Conservation (phyloP, 768 basidiomycete genomes). For the Leccinum variicolor region DNA sequence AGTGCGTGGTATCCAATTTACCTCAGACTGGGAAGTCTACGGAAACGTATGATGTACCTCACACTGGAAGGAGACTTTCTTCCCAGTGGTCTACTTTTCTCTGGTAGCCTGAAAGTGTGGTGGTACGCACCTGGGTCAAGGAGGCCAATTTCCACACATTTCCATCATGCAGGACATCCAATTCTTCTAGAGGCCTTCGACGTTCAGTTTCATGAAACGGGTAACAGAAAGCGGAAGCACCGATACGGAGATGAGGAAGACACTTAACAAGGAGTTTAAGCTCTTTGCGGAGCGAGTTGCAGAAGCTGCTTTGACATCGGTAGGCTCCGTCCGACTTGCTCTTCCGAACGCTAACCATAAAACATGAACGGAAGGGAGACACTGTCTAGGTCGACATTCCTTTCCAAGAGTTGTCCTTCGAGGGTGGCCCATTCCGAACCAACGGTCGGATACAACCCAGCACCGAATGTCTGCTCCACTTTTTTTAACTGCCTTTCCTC, state of each 20-base stretch:
- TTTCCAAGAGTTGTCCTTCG: constrained; percentile 95
- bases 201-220: constrained; percentile 97
- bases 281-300: constrained; percentile 90
- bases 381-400: constrained; percentile 93
- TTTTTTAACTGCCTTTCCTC: constrained; percentile 93
- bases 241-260: constrained; percentile 95
- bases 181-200: constrained; percentile 97
- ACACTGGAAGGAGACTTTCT: too few relatives aligned
- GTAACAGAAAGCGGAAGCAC: constrained; percentile 96
- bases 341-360: neutral
- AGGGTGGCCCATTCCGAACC: constrained; percentile 93
- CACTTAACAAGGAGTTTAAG: constrained; percentile 93
- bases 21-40: neutral
- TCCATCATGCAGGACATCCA: constrained; percentile 73
- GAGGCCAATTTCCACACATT: too few relatives aligned
- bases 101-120: too few relatives aligned
- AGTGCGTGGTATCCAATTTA: neutral
- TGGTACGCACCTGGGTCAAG: too few relatives aligned
- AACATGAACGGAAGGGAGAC: constrained; percentile 58
- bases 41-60: neutral
- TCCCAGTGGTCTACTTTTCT: too few relatives aligned
- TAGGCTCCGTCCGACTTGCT: constrained; percentile 35
- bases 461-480: constrained; percentile 93
- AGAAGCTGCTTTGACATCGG: constrained; percentile 73
- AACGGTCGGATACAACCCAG: constrained; percentile 94